Evolutionary conservation across 805 yeast genomes (phyloP), one percentile per base, ranked within the genome.

Genomic region (Pichia heedii): DNA sequence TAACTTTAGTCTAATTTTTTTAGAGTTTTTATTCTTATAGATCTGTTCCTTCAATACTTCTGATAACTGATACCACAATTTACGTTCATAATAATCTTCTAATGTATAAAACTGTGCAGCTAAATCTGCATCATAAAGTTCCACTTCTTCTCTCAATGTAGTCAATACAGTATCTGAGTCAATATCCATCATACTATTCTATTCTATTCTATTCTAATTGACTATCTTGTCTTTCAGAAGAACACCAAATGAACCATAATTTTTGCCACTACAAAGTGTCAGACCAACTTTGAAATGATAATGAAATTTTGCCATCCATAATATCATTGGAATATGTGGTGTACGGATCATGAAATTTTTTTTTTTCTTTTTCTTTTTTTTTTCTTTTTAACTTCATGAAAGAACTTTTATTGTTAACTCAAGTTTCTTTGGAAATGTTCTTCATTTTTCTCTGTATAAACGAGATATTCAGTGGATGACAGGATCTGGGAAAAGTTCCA

Each of bases 21-120:
- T 63, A 13, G 84, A 70, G 22, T 68, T 69, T 9, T 76, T 71
- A 44, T 71, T 68, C 36, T 67, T 67, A 66, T 77, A 90, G 57
- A 89, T 74, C 49, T 71, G 73, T 30, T 67, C 68, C 5, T 66
- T 65, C 45, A 93, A 68, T 7, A 76, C 64, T 48, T 76, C 75
- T 2, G 96, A 85, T 58, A 93, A 73, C 68, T 93, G 97, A 66
- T 83, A 94, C 97, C 97, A 93, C 60, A 90, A 73, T 62, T 87
- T 88, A 53, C 95, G 72, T 57, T 88, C 96, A 65, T 86, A 84
- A 45, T 71, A 69, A 54, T 87, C 96, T 57, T 89, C 97, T 58
- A 90, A 74, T 42, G 76, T 74, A 57, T 76, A 80, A 54, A 83
- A 73, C 8, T 71, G 61, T 24, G 78, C 74, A 10, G 77, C 68